Percentiles rank a stretch among this genome's conserved stretches.
Evolutionary conservation across 169 alveolate species (phyloP).

Genomic region (Amoebophrya sp.): DNA sequence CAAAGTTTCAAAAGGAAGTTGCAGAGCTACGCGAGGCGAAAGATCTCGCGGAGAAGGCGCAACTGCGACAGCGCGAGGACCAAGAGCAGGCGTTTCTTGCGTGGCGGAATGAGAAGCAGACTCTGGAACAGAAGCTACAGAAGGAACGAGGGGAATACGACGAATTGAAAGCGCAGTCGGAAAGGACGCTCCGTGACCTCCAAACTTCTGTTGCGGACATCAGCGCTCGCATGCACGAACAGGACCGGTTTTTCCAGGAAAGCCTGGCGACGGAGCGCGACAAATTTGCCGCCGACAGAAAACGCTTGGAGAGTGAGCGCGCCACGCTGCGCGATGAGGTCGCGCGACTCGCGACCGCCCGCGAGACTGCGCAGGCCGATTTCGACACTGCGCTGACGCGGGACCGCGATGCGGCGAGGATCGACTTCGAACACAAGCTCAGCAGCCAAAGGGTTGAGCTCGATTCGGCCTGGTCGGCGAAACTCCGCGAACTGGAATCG

Average conservation of each 20-base stretch:
- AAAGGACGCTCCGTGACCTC: neutral
- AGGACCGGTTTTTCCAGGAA: constrained; percentile 3
- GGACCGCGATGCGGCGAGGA: no score
- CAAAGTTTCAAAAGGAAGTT: neutral
- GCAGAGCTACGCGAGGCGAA: neutral
- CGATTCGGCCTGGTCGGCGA: no score
- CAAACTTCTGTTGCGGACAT: neutral
- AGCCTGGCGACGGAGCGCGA: neutral
- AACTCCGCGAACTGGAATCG: no score
- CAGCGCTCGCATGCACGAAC: neutral
- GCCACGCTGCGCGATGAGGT: neutral
- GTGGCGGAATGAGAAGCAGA: no score
- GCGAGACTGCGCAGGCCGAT: no score
- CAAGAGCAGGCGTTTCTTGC: neutral
- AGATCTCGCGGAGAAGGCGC: neutral
- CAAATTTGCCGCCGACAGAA: neutral
- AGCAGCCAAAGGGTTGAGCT: no score
- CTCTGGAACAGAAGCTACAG: neutral
- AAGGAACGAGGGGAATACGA: neutral
- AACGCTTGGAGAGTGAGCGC: neutral
- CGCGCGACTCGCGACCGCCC: no score
- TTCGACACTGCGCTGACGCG: no score
- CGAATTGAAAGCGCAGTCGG: neutral
- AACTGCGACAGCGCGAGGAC: neutral
- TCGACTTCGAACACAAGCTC: no score